Evolutionary conservation across 495 filamentous ascomycete genomes (phyloP).

Genomic region (Aspergillus bertholletiae): DNA sequence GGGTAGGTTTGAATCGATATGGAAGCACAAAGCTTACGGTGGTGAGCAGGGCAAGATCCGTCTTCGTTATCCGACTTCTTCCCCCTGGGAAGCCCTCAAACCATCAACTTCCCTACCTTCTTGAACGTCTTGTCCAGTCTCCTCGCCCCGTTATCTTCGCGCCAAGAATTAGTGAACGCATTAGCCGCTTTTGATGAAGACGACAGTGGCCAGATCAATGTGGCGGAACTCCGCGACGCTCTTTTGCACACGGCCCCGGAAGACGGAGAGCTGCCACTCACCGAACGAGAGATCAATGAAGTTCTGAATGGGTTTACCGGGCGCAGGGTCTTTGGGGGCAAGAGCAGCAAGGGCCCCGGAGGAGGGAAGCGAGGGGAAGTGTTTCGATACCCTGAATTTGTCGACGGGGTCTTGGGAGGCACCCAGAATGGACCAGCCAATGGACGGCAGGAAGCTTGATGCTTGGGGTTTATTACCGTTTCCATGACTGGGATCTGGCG

Average conservation of each 20-base stretch:
- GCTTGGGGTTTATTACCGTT: not conserved
- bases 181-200: slow-evolving; percentile 95
- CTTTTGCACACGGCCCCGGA: slow-evolving; percentile 78
- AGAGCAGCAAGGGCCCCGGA: slow-evolving; percentile 24
- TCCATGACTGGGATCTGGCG: not conserved
- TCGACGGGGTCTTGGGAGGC: slow-evolving; percentile 37
- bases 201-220: slow-evolving; percentile 88
- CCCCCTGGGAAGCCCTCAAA: slow-evolving; percentile 59
- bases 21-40: not conserved
- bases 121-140: slow-evolving; percentile 71
- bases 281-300: slow-evolving; percentile 74
- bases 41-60: slow-evolving; percentile 47
- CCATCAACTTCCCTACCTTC: slow-evolving; percentile 79
- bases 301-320: slow-evolving; percentile 82
- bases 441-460: slow-evolving; percentile 26
- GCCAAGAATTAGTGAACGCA: slow-evolving; percentile 75
- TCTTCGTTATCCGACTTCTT: slow-evolving; percentile 71
- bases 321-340: slow-evolving; percentile 64
- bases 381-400: slow-evolving; percentile 46
- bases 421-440: slow-evolving; percentile 29
- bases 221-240: slow-evolving; percentile 76
- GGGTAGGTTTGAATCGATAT: not conserved
- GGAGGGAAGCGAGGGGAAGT: slow-evolving; percentile 41
- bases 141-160: slow-evolving; percentile 67
- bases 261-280: slow-evolving; percentile 62